These are phyloP conservation scores for Citrus maxima DNA, from an alignment of 345 rosid genomes.

Conservation along the genomic window DNA sequence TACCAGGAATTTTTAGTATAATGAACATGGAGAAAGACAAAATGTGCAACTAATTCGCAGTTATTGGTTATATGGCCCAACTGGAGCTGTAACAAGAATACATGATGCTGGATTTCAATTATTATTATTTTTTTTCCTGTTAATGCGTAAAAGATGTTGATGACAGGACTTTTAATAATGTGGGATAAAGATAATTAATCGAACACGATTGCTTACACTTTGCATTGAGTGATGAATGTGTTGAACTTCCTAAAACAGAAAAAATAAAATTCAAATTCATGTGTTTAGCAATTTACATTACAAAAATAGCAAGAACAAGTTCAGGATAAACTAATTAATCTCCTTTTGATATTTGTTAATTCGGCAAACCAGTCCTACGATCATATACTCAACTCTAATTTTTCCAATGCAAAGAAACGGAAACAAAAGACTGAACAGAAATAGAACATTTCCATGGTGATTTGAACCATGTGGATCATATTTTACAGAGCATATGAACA, in stretches of 20 bases:
- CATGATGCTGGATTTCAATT: not conserved
- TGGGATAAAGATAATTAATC: not conserved
- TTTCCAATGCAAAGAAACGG: not conserved
- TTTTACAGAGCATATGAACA: conserved; percentile 35
- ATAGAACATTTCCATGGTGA: not conserved
- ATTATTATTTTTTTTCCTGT: not conserved
- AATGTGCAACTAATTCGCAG: not conserved
- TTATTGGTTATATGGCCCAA: not conserved
- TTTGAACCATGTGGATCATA: conserved; percentile 3
- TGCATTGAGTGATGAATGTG: not conserved
- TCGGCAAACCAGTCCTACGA: conserved; percentile 1
- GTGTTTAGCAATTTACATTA: conserved; percentile 8
- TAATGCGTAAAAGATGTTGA: not conserved
- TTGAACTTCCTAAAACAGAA: not conserved
- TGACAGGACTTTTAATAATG: conserved; percentile 4
- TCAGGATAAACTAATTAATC: not conserved
- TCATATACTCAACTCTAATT: not conserved
- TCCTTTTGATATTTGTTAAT: not conserved
- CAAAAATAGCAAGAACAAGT: not conserved
- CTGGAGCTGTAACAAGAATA: not conserved
- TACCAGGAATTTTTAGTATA: not conserved
- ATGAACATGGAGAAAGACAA: not conserved
- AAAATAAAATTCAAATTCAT: not conserved
- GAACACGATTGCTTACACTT: conserved; percentile 14
- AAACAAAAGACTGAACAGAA: not conserved